Evolutionary conservation across 2,329 filamentous ascomycete species (phyloP), one percentile per base, ranked within the genome.

Genomic region (Penicillium sp.): DNA sequence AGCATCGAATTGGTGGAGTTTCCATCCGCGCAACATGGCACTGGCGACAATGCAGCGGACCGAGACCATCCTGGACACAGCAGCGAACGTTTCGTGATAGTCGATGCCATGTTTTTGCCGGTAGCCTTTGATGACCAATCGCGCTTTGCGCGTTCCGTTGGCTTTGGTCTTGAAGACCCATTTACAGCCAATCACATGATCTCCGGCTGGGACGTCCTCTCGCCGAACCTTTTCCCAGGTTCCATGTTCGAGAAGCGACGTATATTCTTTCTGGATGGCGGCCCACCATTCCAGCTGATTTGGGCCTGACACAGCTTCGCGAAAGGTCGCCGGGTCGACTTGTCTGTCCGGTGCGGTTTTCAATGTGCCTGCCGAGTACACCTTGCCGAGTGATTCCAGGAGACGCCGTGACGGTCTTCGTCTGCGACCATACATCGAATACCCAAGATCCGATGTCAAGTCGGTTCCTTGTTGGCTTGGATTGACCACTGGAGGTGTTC

Each of bases 231-330:
- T 51, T 51, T 51, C 48, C 33, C 22, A 51, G 16, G 35, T 51
- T 51, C 48, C 22, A 24, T 43, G 48, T 43, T 51, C 48, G 35
- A 51, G 48, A 41, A 52, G 50, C 24, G 41, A 52, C 39, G 39
- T n/a, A 52, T 52, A 52, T 52, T 52, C 49, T 52, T 52, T 52
- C 49, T 52, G 39, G 49, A 52, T 52, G 39, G 37, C 49, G 35
- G 49, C 50, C 50, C 41, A 52, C 50, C 41, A 52, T 11, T 52
- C 41, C 19, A 45, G 31, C 41, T 52, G 26, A 29, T 46, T 31
- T 35, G 41, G 19, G 19, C 50, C 50, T 35, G 27, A 52, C 24
- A 52, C 41, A 22, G 50, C 50, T 45, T 46, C 39, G 39, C 39
- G 26, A 35, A 52, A 52, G 29, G 50, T 52, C 41, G 27, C 37